Base-by-base conservation (phyloP, 768 basidiomycete species). In the Cantharellus cinnabarinus region DNA sequence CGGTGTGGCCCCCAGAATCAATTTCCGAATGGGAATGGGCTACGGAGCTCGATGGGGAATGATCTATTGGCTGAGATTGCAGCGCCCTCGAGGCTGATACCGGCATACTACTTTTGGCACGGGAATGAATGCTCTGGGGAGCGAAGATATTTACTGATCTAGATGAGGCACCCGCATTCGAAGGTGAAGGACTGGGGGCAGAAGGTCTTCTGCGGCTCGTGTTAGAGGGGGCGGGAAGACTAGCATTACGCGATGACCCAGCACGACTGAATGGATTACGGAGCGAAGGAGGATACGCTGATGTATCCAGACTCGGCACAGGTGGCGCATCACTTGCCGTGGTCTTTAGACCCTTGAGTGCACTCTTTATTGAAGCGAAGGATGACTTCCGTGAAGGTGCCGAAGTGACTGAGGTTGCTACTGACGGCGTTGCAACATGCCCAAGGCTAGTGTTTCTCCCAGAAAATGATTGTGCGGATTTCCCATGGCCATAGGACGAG, bases 221-320 rank as follows among this genome's bases (percentile, higher is more conserved):
- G 35, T 10, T 10, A 10, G 52, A 38, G 15, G 38, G 56, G 35
- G 56, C 10, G 14, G 39, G 56, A 4, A 59, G 44, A 41, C 41
- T 42, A 59, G 80, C 69, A 62, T 68, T 81, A 42, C 87, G 75
- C 1, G 87, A 87, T 1, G 85, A 86, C 0, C 78, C 84, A 3
- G 85, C 87, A 42, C 82, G 81, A 68, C 83, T 84, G 71, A 88
- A 89, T 0, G 85, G 84, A 67, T 85, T 85, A 71, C 82, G 85
- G 63, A 88, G 70, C 42, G 77, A 79, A 52, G 59, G 53, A 20
- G 83, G 82, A 66, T 86, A 82, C 3, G 74, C 75, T 56, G 82
- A 75, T 57, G 79, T 73, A 58, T 88, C 85, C 39, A 88, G 69
- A 41, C 73, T 71, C 10, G 86, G 88, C 58, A 89, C 73, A n/a